Evolutionary conservation across 305 asterid species (phyloP).

Genomic region (Fraxinus ornus): DNA sequence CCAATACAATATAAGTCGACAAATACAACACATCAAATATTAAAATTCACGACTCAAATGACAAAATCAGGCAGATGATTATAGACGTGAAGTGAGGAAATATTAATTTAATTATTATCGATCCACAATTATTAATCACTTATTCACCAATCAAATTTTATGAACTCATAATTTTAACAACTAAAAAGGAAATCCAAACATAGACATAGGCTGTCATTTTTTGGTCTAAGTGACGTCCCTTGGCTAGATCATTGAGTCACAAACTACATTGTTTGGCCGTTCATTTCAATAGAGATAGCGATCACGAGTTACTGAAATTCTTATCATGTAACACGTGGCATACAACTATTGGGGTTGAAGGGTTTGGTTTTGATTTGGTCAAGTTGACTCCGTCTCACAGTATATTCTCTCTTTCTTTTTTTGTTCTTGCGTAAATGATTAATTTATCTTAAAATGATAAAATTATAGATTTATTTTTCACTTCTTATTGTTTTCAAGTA

Average conservation of each 20-base stretch:
- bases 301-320: neutral
- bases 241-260: too few relatives aligned
- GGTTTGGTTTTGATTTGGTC: neutral
- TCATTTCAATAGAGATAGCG: neutral
- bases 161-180: neutral
- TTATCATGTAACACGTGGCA: neutral
- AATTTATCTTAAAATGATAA: too few relatives aligned
- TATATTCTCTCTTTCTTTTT: neutral
- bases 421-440: too few relatives aligned
- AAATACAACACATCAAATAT: neutral
- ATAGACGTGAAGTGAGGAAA: too few relatives aligned
- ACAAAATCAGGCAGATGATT: too few relatives aligned
- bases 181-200: neutral
- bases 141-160: neutral
- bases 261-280: neutral
- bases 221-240: neutral
- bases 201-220: neutral
- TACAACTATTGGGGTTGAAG: too few relatives aligned
- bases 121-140: neutral
- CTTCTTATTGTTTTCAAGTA: neutral
- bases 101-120: too few relatives aligned
- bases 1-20: neutral
- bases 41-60: neutral
- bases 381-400: neutral
- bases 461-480: too few relatives aligned